Conservation (phyloP, 176 grass and related monocot species). For the Aegilops umbellulata region DNA sequence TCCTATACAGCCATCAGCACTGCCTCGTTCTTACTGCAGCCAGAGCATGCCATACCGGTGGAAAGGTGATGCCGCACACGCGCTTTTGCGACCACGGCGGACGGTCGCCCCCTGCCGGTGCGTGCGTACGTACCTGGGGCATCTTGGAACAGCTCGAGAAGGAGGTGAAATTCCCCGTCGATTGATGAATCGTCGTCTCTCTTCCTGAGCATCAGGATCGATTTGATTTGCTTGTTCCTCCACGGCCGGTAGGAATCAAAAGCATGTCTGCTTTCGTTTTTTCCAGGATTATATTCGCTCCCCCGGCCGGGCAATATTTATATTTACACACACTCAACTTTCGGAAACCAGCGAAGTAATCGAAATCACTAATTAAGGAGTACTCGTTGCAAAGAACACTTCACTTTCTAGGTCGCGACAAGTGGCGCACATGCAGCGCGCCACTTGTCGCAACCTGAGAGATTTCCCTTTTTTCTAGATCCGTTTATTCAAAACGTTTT, state of each 20-base stretch:
- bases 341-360: constrained; percentile 11
- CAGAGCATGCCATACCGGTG: neutral
- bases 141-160: constrained; percentile 30
- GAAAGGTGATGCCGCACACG: neutral
- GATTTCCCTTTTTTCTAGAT: too few species aligned
- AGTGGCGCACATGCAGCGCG: too few species aligned
- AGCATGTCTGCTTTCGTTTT: neutral
- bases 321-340: neutral
- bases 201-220: constrained; percentile 6
- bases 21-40: too few species aligned
- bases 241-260: neutral
- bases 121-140: neutral
- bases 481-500: too few species aligned
- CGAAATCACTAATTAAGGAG: too few species aligned
- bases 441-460: too few species aligned
- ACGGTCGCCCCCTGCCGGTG: neutral
- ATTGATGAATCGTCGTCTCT: neutral
- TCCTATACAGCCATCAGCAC: neutral
- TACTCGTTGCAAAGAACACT: too few species aligned
- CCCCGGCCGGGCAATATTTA: neutral
- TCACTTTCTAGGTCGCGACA: too few species aligned
- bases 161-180: constrained; percentile 3
- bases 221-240: neutral
- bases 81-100: neutral
- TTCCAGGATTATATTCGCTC: constrained; percentile 31